phyloP scores from a whole-genome alignment of 257 asterid species.

The Plantago elongata region DNA sequence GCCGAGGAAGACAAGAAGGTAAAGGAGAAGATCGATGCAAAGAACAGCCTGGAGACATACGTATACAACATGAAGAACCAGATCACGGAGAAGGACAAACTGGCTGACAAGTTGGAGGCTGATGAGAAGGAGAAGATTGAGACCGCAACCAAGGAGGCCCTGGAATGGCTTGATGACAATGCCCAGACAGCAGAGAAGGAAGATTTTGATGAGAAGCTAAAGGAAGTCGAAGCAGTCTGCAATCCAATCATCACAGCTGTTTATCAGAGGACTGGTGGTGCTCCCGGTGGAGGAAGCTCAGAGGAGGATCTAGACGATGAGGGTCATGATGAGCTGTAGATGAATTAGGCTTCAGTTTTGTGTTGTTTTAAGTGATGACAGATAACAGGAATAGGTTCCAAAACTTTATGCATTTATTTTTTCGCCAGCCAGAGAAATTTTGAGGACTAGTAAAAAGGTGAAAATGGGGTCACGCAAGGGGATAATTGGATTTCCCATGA shows the following conservation, averaged over 20 bases:
- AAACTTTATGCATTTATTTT: no score
- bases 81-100: constrained; percentile 86
- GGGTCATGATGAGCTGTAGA: constrained; percentile 66
- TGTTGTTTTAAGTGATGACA: constrained; percentile 13
- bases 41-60: constrained; percentile 80
- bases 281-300: constrained; percentile 52
- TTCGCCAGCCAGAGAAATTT: no score
- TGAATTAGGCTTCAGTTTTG: constrained; percentile 2
- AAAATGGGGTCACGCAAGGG: no score
- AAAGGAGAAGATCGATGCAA: constrained; percentile 74
- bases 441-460: no score
- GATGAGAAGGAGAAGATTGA: constrained; percentile 96
- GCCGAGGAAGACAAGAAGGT: constrained; percentile 97
- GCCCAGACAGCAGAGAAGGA: constrained; percentile 72
- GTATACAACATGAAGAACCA: constrained; percentile 97
- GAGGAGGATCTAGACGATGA: constrained; percentile 52
- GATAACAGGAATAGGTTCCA: background rate
- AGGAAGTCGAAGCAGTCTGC: constrained; percentile 90
- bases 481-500: no score
- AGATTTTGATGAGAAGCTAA: constrained; percentile 89
- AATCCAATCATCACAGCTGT: constrained; percentile 87
- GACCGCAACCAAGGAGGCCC: constrained; percentile 85
- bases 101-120: constrained; percentile 73
- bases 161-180: constrained; percentile 93
- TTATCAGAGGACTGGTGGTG: constrained; percentile 91